phyloP scores from a whole-genome alignment of 345 rosid genomes.

The Eucalyptus cloeziana region DNA sequence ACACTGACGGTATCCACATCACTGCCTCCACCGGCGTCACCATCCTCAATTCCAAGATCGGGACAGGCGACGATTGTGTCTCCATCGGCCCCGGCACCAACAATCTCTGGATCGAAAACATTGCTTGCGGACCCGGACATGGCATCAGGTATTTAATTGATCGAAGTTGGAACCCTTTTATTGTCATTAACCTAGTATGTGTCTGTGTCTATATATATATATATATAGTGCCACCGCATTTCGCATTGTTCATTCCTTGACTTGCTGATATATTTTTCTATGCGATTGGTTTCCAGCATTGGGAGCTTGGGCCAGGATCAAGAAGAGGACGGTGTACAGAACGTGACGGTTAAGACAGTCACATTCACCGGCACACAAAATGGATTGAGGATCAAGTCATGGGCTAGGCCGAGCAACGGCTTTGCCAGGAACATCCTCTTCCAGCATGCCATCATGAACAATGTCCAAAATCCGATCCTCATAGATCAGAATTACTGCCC shows the following conservation, averaged over 20 bases:
- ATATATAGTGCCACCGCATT: not conserved
- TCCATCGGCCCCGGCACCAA: constrained; percentile 68
- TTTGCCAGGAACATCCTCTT: constrained; percentile 16
- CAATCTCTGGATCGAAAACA: constrained; percentile 28
- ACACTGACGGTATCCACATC: constrained; percentile 81
- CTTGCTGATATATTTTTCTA: not conserved
- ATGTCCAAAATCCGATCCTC: constrained; percentile 31
- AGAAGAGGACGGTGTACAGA: constrained; percentile 17
- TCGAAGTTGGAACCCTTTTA: not conserved
- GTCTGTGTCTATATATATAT: too few relatives aligned
- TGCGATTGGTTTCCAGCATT: constrained; percentile 5
- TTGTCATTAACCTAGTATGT: not conserved
- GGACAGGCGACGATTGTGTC: constrained; percentile 79
- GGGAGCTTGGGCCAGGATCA: constrained; percentile 28
- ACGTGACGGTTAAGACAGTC: constrained; percentile 18
- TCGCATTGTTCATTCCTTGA: not conserved
- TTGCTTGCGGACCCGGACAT: constrained; percentile 76
- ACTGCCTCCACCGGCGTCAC: constrained; percentile 32
- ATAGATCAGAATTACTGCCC: constrained; percentile 31
- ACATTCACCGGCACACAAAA: constrained; percentile 14
- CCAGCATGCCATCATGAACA: constrained; percentile 11
- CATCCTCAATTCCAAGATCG: constrained; percentile 41
- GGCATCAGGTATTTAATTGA: constrained; percentile 24
- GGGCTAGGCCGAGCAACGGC: constrained; percentile 21
- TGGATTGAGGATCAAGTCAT: constrained; percentile 26